Conservation (phyloP, 768 basidiomycete species). For the Agrocybe praecox region DNA sequence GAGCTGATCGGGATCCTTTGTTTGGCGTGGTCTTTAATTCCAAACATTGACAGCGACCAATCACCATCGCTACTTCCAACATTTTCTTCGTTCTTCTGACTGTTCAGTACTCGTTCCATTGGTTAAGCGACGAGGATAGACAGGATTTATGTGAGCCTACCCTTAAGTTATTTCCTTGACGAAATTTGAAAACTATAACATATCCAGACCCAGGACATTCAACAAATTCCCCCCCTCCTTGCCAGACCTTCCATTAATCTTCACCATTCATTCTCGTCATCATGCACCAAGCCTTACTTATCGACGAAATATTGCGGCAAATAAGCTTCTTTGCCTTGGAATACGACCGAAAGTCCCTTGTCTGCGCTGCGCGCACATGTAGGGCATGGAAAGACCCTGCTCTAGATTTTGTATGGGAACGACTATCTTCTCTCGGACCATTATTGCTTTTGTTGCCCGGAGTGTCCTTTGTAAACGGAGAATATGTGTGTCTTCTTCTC, state of each 20-base stretch:
- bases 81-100: slow-evolving; percentile 4
- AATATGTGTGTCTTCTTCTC: slow-evolving; percentile 32
- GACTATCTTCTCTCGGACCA: slow-evolving; percentile 41
- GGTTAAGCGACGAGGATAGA: neutral
- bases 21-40: slow-evolving; percentile 4
- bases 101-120: neutral
- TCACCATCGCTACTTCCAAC: slow-evolving; percentile 4
- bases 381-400: slow-evolving; percentile 51
- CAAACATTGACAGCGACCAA: slow-evolving; percentile 15
- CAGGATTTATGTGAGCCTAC: neutral
- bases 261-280: neutral
- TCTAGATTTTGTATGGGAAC: slow-evolving; percentile 47
- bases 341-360: slow-evolving; percentile 30
- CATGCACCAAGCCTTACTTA: slow-evolving; percentile 43
- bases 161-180: neutral
- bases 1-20: slow-evolving; percentile 5
- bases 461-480: slow-evolving; percentile 24
- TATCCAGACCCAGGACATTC: neutral
- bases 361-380: slow-evolving; percentile 41
- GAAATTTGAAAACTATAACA: neutral
- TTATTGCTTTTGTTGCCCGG: slow-evolving; percentile 41
- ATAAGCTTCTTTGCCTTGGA: slow-evolving; percentile 38
- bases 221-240: neutral
- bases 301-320: slow-evolving; percentile 51
- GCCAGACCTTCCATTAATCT: neutral